Evolutionary conservation across 768 basidiomycete species (phyloP), one percentile per base, ranked within the genome.

Genomic region (Lactarius sp.): DNA sequence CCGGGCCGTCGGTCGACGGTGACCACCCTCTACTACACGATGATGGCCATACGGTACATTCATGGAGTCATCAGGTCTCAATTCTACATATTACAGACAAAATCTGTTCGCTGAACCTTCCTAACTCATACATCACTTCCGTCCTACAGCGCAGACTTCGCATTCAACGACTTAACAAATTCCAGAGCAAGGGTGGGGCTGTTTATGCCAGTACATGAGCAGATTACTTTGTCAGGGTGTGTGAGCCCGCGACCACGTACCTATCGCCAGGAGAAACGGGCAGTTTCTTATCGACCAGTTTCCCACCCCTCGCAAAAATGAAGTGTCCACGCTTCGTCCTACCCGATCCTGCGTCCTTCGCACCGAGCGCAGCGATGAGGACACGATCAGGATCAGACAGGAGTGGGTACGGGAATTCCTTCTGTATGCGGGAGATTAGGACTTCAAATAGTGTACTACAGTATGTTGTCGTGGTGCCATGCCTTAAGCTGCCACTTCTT

Each of bases 321-420:
- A 96, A 97, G 74, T 96, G 94, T 67, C 91, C 94, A 14, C 95
- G 85, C 77, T 91, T 92, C 57, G 92, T 92, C 77, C 85, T 90
- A 41, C 87, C 90, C 9, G 86, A 27, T 13, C 54, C 86, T 41
- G 81, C 86, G 34, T 66, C 58, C 52, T 67, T 64, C 14, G 92
- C 92, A 16, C 94, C 95, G 33, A 98, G 80, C 2, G 85, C 88
- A 39, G 81, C 80, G 68, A 98, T 91, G 36, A 98, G 79, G 27
- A 79, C 73, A 52, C 87, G 84, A 72, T 93, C 85, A n/a, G 88
- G 92, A 73, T 98, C 95, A 6, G 92, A 96, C 36, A 98, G 80
- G 1, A 97, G 78, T 3, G 88, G 83, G 72, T 93, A 98, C 16
- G 87, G 91, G 27, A 98, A 82, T 63, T 83, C 79, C 78, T 94